A percentile compares a stretch with the other conserved stretches of the same genome.
phyloP scores from a whole-genome alignment of 345 rosid species.

The Ceriops decandra region DNA sequence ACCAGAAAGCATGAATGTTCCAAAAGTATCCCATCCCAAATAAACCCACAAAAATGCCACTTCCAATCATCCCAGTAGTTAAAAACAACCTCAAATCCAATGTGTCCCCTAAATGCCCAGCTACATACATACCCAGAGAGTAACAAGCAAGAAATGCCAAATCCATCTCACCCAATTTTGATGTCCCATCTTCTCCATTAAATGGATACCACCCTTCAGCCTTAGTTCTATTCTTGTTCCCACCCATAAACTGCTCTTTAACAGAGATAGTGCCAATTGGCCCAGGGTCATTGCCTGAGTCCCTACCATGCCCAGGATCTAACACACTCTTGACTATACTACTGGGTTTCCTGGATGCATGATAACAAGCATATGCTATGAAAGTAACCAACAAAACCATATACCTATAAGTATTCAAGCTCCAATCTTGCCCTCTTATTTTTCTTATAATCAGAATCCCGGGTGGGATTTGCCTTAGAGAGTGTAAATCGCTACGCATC shows the following conservation, averaged over 20 bases:
- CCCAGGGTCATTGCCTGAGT: slow-evolving; percentile 36
- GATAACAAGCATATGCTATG: slow-evolving; percentile 81
- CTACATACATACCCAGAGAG: slow-evolving; percentile 73
- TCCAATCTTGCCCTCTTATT: slow-evolving; percentile 61
- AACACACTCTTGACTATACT: slow-evolving; percentile 82
- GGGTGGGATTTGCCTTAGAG: slow-evolving; percentile 51
- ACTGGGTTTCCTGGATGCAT: slow-evolving; percentile 82
- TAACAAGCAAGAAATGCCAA: slow-evolving; percentile 81
- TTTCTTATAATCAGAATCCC: slow-evolving; percentile 51
- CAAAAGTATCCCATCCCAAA: slow-evolving; percentile 86
- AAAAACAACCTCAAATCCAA: slow-evolving; percentile 77
- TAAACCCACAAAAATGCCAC: slow-evolving; percentile 74
- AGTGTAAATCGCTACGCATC: slow-evolving; percentile 36
- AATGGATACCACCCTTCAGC: slow-evolving; percentile 73
- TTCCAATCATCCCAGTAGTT: slow-evolving; percentile 76
- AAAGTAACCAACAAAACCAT: slow-evolving; percentile 58
- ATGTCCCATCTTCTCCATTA: slow-evolving; percentile 55
- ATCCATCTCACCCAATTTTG: slow-evolving; percentile 74
- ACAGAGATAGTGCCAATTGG: slow-evolving; percentile 58
- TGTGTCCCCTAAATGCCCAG: slow-evolving; percentile 82
- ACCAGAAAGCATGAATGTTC: slow-evolving; percentile 62
- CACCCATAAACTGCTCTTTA: slow-evolving; percentile 17
- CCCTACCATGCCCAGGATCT: slow-evolving; percentile 42
- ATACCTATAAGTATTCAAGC: slow-evolving; percentile 56
- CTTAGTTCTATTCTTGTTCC: background rate